These are phyloP conservation scores for Candida sonorensis DNA, from an alignment of 805 yeast species.

Conservation along the genomic window DNA sequence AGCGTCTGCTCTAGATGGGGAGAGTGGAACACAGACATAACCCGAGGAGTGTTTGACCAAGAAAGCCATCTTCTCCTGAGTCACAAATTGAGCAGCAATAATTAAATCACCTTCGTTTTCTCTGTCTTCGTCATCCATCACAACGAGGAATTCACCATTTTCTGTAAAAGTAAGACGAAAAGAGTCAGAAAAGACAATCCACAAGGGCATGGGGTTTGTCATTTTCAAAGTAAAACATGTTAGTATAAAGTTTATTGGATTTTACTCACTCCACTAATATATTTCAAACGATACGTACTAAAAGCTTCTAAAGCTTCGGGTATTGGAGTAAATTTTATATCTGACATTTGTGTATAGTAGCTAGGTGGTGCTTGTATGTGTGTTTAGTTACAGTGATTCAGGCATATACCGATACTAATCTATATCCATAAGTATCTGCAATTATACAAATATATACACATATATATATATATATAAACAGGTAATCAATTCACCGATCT, in stretches of 20 bases:
- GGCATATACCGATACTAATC: no score
- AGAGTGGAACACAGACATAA: constrained; percentile 86
- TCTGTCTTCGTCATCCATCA: constrained; percentile 94
- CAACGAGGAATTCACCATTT: constrained; percentile 79
- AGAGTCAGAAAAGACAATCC: no score
- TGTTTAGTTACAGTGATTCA: no score
- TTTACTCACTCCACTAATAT: neutral
- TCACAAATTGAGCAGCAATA: constrained; percentile 78
- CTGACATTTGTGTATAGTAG: constrained; percentile 1
- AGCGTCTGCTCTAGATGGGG: constrained; percentile 69
- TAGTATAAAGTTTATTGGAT: neutral
- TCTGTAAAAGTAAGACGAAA: no score
- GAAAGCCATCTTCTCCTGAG: constrained; percentile 89
- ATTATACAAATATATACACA: no score
- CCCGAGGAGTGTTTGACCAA: constrained; percentile 84
- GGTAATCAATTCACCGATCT: no score
- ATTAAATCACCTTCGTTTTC: constrained; percentile 98
- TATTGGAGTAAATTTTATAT: constrained; percentile 40
- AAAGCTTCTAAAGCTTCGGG: constrained; percentile 69
- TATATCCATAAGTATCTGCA: no score
- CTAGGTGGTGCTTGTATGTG: no score
- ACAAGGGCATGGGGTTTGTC: no score
- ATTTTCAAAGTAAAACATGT: no score
- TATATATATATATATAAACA: no score
- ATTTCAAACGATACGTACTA: constrained; percentile 28